A percentile compares a stretch with the other conserved stretches of the same genome.
Conservation (phyloP, 768 basidiomycete genomes). For the Leucogyrophana mollusca region DNA sequence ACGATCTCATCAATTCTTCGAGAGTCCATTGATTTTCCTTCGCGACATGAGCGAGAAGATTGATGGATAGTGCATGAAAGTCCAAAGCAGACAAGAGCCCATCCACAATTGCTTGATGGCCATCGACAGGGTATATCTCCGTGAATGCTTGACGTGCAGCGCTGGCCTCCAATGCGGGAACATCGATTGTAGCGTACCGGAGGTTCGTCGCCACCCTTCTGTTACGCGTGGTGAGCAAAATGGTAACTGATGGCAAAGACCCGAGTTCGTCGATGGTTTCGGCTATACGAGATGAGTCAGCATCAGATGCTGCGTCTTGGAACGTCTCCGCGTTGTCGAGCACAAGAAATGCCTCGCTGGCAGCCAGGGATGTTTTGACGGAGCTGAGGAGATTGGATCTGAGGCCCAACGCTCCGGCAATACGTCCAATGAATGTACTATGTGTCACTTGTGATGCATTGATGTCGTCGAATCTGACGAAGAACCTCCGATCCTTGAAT, state of each 20-base stretch:
- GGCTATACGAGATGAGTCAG: no score
- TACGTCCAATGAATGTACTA: neutral
- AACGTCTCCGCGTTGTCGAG: slow-evolving; percentile 1
- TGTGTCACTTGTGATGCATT: no score
- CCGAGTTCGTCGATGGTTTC: no score
- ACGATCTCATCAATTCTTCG: neutral
- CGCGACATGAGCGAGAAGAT: neutral
- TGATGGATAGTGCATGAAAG: no score
- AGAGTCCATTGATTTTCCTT: slow-evolving; percentile 2
- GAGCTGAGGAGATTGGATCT: no score
- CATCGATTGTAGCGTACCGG: neutral
- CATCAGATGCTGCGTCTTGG: no score
- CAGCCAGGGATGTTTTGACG: neutral
- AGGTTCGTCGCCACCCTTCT: neutral
- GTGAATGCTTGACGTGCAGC: neutral
- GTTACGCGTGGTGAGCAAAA: neutral
- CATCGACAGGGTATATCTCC: no score
- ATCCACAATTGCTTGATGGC: no score
- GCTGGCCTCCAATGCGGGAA: neutral
- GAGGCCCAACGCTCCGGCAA: neutral
- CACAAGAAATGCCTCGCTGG: neutral
- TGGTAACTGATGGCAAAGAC: neutral
- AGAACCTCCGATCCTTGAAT: no score
- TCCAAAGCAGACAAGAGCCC: no score
- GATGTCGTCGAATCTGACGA: no score